These are phyloP conservation scores for Dendrostoma leiphaemia DNA, from an alignment of 2,329 filamentous ascomycete species.

Conservation along the genomic window DNA sequence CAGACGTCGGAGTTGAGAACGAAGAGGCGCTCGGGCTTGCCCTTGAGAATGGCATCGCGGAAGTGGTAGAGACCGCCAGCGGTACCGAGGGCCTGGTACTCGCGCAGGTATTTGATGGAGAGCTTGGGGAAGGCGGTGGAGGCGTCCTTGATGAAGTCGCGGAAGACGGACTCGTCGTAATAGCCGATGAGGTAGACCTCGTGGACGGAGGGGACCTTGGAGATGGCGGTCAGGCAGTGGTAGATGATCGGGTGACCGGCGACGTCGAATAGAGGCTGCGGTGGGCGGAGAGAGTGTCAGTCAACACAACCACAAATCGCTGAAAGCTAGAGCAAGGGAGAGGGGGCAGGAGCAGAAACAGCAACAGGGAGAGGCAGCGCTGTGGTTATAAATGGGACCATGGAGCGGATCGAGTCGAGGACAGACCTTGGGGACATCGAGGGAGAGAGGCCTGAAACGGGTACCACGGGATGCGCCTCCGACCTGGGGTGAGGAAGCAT, in stretches of 20 bases:
- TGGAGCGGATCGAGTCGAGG: not conserved
- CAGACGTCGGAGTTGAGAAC: slow-evolving; percentile 98
- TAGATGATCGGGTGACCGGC: slow-evolving; percentile 98
- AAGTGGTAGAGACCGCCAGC: slow-evolving; percentile 98
- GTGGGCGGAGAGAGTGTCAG: not conserved
- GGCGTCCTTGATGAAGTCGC: slow-evolving; percentile 95
- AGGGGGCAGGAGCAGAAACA: not conserved
- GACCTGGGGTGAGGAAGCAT: slow-evolving; percentile 56
- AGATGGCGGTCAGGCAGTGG: slow-evolving; percentile 91
- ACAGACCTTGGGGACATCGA: slow-evolving; percentile 88
- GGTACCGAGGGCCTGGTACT: slow-evolving; percentile 95
- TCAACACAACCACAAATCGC: not conserved
- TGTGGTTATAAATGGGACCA: not conserved
- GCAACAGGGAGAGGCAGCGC: not conserved
- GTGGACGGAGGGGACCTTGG: slow-evolving; percentile 85
- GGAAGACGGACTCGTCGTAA: slow-evolving; percentile 96
- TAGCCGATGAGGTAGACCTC: slow-evolving; percentile 98
- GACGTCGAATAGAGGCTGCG: slow-evolving; percentile 92
- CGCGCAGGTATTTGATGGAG: slow-evolving; percentile 90
- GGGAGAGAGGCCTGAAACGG: slow-evolving; percentile 88
- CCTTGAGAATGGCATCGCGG: slow-evolving; percentile 97
- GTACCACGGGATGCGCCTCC: slow-evolving; percentile 94
- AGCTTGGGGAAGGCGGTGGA: slow-evolving; percentile 81
- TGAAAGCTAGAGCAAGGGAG: too few relatives aligned
- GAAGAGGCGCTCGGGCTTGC: slow-evolving; percentile 90